Evolutionary conservation across 768 basidiomycete species (phyloP), one percentile per base, ranked within the genome.

Genomic region (Podaxis rugospora): DNA sequence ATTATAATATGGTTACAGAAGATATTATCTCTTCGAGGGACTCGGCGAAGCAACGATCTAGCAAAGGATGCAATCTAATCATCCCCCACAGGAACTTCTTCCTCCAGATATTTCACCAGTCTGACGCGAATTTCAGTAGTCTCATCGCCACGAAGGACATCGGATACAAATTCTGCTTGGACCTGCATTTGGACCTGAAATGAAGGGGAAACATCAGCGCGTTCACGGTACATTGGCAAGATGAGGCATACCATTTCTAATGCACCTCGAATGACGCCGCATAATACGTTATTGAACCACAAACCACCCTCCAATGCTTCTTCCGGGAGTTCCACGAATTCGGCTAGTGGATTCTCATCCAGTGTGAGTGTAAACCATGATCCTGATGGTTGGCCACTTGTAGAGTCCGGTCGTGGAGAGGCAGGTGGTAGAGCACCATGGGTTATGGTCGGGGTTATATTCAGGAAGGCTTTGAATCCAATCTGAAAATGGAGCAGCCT

Each of bases 401-500:
- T 79, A 65, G 81, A 76, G 55, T 67, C 76, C 42, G 86, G 79
- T 4, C 63, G 42, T 11, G 63, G 61, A 28, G 83, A 73, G 10
- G 82, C 66, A 1, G 84, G 74, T 7, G 83, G 75, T n/a, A 82
- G 72, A 9, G 76, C 76, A 44, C 82, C 80, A 68, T 96, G 94
- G 27, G 87, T 83, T 54, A 98, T 82, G 18, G 77, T 80, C 0
- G 97, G 97, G 0, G 89, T 87, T 67, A 98, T 88, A 71, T 98
- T 98, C 56, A 99, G 79, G 74, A 98, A 98, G 3, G 95, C 88
- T 74, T 98, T 98, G 82, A 99, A 99, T 23, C 95, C 97, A 64
- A 98, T 92, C 95, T 98, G 21, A 46, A 21, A 27, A 46, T 32
- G 52, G 4, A 47, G 59, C 37, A 59, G 39, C 44, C 3, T 25